These are phyloP conservation scores for Trichosporon asahii DNA, from an alignment of 1,284 basidiomycete genomes.

Conservation along the genomic window DNA sequence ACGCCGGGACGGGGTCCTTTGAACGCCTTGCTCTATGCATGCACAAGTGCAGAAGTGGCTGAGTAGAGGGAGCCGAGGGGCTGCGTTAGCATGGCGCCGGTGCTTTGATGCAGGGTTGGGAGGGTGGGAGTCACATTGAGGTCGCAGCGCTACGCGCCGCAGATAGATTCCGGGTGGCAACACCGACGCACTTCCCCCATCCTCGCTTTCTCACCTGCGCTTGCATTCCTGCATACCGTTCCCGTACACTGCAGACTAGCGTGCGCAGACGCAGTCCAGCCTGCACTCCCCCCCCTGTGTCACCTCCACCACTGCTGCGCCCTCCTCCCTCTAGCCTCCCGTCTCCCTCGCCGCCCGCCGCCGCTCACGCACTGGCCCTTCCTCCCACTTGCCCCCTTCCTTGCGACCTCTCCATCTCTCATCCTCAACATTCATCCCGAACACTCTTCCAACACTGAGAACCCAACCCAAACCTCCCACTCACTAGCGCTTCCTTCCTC, in stretches of 20 bases:
- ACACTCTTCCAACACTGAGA: background rate
- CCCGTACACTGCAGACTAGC: background rate
- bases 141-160: background rate
- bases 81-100: background rate
- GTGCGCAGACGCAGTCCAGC: background rate
- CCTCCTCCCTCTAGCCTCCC: background rate
- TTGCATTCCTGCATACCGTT: background rate
- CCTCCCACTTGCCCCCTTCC: background rate
- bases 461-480: background rate
- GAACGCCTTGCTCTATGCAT: background rate
- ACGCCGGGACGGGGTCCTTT: background rate
- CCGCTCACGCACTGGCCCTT: background rate
- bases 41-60: background rate
- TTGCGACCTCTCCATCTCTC: background rate
- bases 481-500: background rate
- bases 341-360: background rate
- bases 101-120: background rate
- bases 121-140: background rate
- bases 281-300: background rate
- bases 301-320: background rate
- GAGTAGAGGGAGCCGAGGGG: background rate
- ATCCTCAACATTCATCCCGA: background rate
- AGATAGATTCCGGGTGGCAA: slow-evolving; percentile 3
- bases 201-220: no score
- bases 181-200: background rate